Percentiles rank a stretch among this genome's conserved stretches.
These are phyloP conservation scores for Danielia oregonensis DNA, from an alignment of 805 yeast species.

Conservation along the genomic window DNA sequence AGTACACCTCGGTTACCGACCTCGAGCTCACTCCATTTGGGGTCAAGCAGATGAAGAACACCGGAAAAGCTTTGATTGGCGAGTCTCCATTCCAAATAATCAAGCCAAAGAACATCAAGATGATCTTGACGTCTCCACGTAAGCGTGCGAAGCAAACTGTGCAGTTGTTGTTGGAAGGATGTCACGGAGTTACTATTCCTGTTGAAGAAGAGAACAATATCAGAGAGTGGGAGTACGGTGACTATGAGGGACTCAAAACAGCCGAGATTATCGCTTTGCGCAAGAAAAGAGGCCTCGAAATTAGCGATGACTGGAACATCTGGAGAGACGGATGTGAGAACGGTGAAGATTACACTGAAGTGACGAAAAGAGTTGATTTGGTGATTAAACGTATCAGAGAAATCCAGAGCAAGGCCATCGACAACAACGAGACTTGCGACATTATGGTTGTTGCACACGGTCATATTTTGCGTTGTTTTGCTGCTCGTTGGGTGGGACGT, in stretches of 20 bases:
- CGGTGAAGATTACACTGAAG: slow-evolving; percentile 70
- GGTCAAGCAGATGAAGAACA: slow-evolving; percentile 65
- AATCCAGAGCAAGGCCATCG: slow-evolving; percentile 54
- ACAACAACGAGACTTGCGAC: slow-evolving; percentile 56
- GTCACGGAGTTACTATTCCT: slow-evolving; percentile 43
- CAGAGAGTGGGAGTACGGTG: slow-evolving; percentile 96
- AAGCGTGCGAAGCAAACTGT: slow-evolving; percentile 73
- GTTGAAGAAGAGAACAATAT: slow-evolving; percentile 57
- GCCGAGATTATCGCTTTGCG: slow-evolving; percentile 62
- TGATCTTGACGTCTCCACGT: slow-evolving; percentile 79
- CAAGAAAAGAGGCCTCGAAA: slow-evolving; percentile 49
- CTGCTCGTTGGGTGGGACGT: slow-evolving; percentile 78
- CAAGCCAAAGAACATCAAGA: slow-evolving; percentile 57
- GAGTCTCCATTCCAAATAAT: slow-evolving; percentile 48
- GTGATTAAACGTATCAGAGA: slow-evolving; percentile 61
- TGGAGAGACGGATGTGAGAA: slow-evolving; percentile 93
- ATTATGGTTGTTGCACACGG: slow-evolving; percentile 89
- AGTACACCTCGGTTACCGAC: slow-evolving; percentile 85
- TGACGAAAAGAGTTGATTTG: slow-evolving; percentile 68
- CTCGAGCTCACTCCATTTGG: slow-evolving; percentile 76
- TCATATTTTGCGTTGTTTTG: slow-evolving; percentile 84
- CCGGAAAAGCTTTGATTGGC: slow-evolving; percentile 71
- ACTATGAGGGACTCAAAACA: slow-evolving; percentile 82
- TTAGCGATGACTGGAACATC: slow-evolving; percentile 62
- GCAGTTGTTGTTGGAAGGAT: slow-evolving; percentile 52